Percentiles rank a stretch among this genome's conserved stretches.
These are phyloP conservation scores for Gamsiella multidivaricata DNA, from an alignment of 192 early-diverging fungal genomes.

Conservation along the genomic window DNA sequence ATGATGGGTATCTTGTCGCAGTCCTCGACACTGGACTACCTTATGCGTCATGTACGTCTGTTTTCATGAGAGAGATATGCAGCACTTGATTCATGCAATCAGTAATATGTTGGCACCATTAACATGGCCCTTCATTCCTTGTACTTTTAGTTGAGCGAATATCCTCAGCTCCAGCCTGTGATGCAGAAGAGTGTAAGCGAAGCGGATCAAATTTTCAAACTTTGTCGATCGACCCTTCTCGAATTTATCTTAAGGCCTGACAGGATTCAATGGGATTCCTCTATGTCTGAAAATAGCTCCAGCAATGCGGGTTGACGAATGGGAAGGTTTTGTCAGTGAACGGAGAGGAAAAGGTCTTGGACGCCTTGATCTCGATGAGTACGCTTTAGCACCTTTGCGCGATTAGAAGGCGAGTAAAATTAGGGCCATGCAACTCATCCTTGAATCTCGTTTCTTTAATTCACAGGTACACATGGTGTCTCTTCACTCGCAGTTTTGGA, in stretches of 20 bases:
- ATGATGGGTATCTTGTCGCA: slow-evolving; percentile 85
- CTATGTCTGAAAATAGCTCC: slow-evolving; percentile 17
- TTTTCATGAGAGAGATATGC: no score
- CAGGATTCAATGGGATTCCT: not conserved
- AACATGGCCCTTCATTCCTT: not conserved
- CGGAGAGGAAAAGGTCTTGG: slow-evolving; percentile 42
- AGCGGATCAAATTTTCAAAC: not conserved
- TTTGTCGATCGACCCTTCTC: no score
- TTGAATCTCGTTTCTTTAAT: no score
- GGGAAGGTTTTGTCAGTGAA: slow-evolving; percentile 40
- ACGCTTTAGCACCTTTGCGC: not conserved
- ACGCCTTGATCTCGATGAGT: slow-evolving; percentile 49
- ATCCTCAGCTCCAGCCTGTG: slow-evolving; percentile 39
- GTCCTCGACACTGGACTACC: slow-evolving; percentile 72
- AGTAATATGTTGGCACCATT: not conserved
- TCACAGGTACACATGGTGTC: slow-evolving; percentile 65
- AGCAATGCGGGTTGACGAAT: slow-evolving; percentile 31
- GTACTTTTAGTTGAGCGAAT: slow-evolving; percentile 36
- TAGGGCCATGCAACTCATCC: no score
- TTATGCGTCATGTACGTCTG: slow-evolving; percentile 70
- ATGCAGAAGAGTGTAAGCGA: slow-evolving; percentile 47
- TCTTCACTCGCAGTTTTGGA: slow-evolving; percentile 73
- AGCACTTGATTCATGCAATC: not conserved
- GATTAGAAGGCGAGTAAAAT: no score
- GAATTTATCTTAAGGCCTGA: no score